A percentile compares a stretch with the other conserved stretches of the same genome.
phyloP scores from a whole-genome alignment of 768 basidiomycete genomes.

The Lyophyllum semitale region DNA sequence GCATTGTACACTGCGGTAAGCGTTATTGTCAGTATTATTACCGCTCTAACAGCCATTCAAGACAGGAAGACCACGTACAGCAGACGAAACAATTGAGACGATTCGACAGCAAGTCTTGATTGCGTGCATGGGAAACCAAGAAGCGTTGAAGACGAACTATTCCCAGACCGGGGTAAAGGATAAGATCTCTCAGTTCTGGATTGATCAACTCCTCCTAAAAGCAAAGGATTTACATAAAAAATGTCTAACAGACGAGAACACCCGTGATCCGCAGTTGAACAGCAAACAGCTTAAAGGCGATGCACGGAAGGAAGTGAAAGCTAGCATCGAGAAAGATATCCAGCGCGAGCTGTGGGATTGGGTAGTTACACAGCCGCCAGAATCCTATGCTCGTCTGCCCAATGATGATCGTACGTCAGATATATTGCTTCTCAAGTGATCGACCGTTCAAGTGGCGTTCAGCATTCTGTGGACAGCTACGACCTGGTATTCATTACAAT shows the following conservation, averaged over 20 bases:
- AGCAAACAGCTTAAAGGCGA: not conserved
- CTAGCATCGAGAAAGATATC: slow-evolving; percentile 12
- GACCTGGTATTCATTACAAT: slow-evolving; percentile 24
- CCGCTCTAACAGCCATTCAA: slow-evolving; percentile 1
- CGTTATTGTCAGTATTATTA: not conserved
- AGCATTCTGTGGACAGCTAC: slow-evolving; percentile 5
- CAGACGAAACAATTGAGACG: slow-evolving; percentile 4
- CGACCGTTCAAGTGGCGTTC: not conserved
- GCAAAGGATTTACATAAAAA: not conserved
- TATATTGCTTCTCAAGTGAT: not conserved
- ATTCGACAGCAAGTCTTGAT: slow-evolving; percentile 14
- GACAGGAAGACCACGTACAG: slow-evolving; percentile 9
- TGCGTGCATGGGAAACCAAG: slow-evolving; percentile 19
- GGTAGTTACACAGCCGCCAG: slow-evolving; percentile 20
- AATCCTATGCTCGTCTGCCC: not conserved
- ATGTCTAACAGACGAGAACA: slow-evolving; percentile 1
- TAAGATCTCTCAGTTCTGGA: slow-evolving; percentile 28
- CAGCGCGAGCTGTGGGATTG: slow-evolving; percentile 20
- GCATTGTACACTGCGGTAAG: slow-evolving; percentile 12
- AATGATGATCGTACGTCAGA: slow-evolving; percentile 5
- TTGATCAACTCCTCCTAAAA: slow-evolving; percentile 15
- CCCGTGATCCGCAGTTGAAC: slow-evolving; percentile 1
- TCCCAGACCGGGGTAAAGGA: slow-evolving; percentile 30
- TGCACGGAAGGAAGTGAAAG: slow-evolving; percentile 8
- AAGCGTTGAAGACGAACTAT: slow-evolving; percentile 7